phyloP scores from a whole-genome alignment of 169 alveolate genomes.

The Eimeria tenella region DNA sequence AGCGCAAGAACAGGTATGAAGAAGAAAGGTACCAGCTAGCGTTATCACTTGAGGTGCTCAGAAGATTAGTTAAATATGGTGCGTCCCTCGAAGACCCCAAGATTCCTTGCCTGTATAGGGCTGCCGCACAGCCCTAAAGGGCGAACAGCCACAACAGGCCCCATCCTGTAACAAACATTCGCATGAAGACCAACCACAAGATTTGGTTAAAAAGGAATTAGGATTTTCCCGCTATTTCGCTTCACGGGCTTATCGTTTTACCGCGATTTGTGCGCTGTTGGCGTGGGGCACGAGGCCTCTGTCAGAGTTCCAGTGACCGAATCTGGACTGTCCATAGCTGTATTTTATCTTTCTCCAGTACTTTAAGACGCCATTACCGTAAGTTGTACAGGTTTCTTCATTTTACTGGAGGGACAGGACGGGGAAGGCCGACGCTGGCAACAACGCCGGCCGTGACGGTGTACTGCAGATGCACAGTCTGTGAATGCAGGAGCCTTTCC shows the following conservation, averaged over 20 bases:
- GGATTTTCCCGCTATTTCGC: background rate
- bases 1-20: constrained; percentile 10
- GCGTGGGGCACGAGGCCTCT: constrained; percentile 61
- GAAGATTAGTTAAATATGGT: background rate
- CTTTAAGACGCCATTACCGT: background rate
- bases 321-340: constrained; percentile 37
- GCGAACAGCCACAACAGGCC: constrained; percentile 60
- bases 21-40: background rate
- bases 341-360: constrained; percentile 42
- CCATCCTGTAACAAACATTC: constrained; percentile 28
- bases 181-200: background rate
- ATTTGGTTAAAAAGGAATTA: constrained; percentile 15
- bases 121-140: constrained; percentile 74
- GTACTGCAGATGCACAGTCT: constrained; percentile 67
- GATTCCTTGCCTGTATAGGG: constrained; percentile 43
- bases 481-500: background rate
- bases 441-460: constrained; percentile 65
- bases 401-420: background rate
- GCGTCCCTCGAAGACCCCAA: constrained; percentile 44
- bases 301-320: constrained; percentile 41
- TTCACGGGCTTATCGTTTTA: constrained; percentile 26
- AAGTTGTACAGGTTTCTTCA: constrained; percentile 46
- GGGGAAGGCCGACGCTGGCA: constrained; percentile 64
- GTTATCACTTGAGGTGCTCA: background rate
- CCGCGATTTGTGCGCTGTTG: constrained; percentile 52